Evolutionary conservation across 768 basidiomycete species (phyloP).

Genomic region (Russula emetica): DNA sequence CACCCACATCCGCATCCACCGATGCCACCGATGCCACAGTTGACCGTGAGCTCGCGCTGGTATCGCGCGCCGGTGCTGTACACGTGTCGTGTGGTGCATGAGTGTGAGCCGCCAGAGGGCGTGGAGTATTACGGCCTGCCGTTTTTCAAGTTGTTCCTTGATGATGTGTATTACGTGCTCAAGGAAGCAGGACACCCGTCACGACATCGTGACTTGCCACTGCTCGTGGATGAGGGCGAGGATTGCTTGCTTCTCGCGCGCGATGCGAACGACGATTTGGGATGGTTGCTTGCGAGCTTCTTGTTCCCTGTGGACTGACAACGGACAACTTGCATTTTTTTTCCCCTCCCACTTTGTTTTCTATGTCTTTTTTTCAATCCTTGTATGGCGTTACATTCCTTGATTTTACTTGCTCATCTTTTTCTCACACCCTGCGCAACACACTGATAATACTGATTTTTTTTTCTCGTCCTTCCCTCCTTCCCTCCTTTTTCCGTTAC

Average conservation of each 20-base stretch:
- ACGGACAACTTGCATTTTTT: neutral
- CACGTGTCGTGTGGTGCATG: constrained; percentile 62
- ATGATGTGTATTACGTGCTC: constrained; percentile 61
- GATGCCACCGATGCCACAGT: constrained; percentile 22
- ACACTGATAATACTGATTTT: constrained; percentile 8
- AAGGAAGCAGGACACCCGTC: constrained; percentile 78
- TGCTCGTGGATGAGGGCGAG: constrained; percentile 72
- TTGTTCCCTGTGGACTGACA: constrained; percentile 54
- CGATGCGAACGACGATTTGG: constrained; percentile 51
- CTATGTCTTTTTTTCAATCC: neutral
- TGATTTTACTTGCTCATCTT: neutral
- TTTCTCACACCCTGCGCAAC: neutral
- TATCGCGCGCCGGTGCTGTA: constrained; percentile 45
- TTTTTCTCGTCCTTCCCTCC: no score
- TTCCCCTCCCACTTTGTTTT: neutral
- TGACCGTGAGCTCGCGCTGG: constrained; percentile 25
- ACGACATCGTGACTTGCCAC: constrained; percentile 63
- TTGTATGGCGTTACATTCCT: neutral
- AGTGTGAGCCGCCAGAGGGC: constrained; percentile 58
- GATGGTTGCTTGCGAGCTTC: constrained; percentile 83
- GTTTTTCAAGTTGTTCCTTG: constrained; percentile 66
- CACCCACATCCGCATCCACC: constrained; percentile 26
- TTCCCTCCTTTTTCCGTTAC: neutral
- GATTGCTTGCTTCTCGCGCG: constrained; percentile 76
- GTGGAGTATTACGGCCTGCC: constrained; percentile 70